Evolutionary conservation across 441 rosid genomes (phyloP).

Genomic region (Arabidopsis lyrata): DNA sequence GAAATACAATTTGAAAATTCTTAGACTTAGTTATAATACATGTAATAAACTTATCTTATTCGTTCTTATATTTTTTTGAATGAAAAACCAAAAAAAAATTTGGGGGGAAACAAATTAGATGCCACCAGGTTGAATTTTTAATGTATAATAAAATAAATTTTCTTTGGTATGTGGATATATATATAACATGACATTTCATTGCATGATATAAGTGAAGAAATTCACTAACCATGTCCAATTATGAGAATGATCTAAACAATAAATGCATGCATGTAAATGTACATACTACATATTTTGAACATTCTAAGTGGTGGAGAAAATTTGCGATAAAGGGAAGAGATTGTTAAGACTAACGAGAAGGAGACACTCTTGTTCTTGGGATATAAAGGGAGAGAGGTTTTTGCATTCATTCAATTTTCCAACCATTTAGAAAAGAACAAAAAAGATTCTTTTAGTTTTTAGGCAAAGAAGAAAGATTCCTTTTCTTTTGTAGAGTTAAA

Average conservation of each 20-base stretch:
- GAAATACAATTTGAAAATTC: not conserved
- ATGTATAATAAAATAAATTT: not conserved
- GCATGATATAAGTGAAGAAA: not conserved
- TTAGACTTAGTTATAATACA: not conserved
- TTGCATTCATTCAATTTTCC: not conserved
- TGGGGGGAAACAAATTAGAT: not conserved
- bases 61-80: not conserved
- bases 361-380: not conserved
- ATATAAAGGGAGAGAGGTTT: not conserved
- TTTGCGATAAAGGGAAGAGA: not conserved
- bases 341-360: not conserved
- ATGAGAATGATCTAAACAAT: not conserved
- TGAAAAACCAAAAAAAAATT: not conserved
- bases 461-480: conserved; percentile 19
- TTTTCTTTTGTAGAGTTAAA: not conserved
- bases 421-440: not conserved
- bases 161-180: not conserved
- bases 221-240: not conserved
- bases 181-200: not conserved
- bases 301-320: not conserved
- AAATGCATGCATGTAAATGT: not conserved
- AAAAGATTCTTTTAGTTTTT: conserved; percentile 1
- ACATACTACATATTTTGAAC: not conserved
- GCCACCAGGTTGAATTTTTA: not conserved
- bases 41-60: conserved; percentile 5